Conservation (phyloP, 805 yeast genomes). For the Saturnispora ahearnii region DNA sequence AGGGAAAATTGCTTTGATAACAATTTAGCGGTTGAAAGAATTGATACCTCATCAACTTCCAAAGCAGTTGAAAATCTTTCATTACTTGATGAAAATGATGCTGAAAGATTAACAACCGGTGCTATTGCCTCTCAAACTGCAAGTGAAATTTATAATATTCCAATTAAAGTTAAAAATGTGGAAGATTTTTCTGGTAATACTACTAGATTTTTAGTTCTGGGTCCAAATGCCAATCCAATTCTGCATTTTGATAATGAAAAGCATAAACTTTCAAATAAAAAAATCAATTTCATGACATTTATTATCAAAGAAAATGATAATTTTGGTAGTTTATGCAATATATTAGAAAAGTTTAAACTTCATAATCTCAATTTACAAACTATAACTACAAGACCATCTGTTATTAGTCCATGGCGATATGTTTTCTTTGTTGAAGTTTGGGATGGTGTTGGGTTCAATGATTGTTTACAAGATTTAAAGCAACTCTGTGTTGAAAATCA, state of each 20-base stretch:
- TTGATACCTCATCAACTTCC: constrained; percentile 75
- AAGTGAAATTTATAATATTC: constrained; percentile 47
- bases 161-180: constrained; percentile 45
- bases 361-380: constrained; percentile 56
- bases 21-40: constrained; percentile 31
- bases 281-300: constrained; percentile 53
- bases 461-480: constrained; percentile 36
- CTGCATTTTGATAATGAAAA: constrained; percentile 9
- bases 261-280: constrained; percentile 11
- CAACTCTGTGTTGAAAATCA: constrained; percentile 40
- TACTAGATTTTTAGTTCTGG: constrained; percentile 72
- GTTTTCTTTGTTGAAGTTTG: constrained; percentile 70
- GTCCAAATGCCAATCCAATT: constrained; percentile 24
- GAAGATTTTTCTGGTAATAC: constrained; percentile 74
- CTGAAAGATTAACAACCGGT: constrained; percentile 36
- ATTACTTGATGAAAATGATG: constrained; percentile 22
- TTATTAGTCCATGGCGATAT: constrained; percentile 64
- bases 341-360: constrained; percentile 47
- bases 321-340: constrained; percentile 68
- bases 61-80: constrained; percentile 66
- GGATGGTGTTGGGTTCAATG: constrained; percentile 23
- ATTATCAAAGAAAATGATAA: constrained; percentile 50
- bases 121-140: constrained; percentile 72
- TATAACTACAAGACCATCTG: constrained; percentile 72
- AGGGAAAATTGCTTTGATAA: constrained; percentile 26